A percentile compares a stretch with the other conserved stretches of the same genome.
Conservation (phyloP, 1,284 basidiomycete species). For the Cryptococcus jaspeensis region DNA sequence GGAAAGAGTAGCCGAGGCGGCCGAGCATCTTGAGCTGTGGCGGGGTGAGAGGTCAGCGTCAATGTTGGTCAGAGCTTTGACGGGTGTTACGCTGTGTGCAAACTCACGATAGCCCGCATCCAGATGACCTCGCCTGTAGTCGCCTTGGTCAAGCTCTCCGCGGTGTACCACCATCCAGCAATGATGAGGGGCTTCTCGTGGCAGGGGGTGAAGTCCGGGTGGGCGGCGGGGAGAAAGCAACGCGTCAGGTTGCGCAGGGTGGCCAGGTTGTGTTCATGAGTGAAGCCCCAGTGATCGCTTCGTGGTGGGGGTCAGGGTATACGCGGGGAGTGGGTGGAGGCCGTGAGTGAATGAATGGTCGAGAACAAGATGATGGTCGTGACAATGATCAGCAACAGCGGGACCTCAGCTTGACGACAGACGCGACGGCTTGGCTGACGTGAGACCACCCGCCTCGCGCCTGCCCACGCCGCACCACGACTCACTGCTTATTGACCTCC, state of each 20-base stretch:
- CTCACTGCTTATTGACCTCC: constrained; percentile 18
- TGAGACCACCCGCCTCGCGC: no score
- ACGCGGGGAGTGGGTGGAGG: background rate
- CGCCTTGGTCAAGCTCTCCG: constrained; percentile 2
- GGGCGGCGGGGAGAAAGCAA: constrained; percentile 10
- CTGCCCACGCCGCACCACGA: no score
- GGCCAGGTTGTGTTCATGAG: background rate
- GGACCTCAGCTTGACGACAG: no score
- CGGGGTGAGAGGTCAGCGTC: no score
- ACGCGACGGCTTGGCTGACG: no score
- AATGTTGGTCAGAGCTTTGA: no score
- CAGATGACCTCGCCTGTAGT: constrained; percentile 32
- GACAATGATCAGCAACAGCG: no score
- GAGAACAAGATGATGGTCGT: background rate
- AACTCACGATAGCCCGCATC: constrained; percentile 20
- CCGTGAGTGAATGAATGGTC: no score
- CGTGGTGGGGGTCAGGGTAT: background rate
- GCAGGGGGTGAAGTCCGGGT: constrained; percentile 4
- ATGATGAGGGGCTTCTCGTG: constrained; percentile 22
- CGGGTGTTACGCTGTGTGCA: background rate
- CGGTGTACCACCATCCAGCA: constrained; percentile 17
- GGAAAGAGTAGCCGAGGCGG: constrained; percentile 5
- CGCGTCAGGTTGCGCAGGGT: constrained; percentile 12
- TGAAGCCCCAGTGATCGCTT: background rate
- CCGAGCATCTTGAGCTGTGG: constrained; percentile 12